A percentile compares a stretch with the other conserved stretches of the same genome.
phyloP scores from a whole-genome alignment of 2,329 filamentous ascomycete species.

The Orbilia blumenaviensis region DNA sequence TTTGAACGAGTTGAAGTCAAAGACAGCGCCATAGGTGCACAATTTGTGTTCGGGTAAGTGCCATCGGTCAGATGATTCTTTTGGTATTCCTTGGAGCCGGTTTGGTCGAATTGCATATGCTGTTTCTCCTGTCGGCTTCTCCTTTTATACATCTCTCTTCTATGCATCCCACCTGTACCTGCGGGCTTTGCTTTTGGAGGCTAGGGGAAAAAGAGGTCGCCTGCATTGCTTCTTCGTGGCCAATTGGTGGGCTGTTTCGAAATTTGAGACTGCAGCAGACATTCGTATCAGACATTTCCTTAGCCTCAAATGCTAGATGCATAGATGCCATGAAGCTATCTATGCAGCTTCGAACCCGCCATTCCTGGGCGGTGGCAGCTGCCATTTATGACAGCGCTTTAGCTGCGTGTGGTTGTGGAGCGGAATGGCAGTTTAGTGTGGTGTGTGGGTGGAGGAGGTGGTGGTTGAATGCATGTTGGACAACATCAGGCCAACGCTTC shows the following conservation, averaged over 20 bases:
- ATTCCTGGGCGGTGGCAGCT: background rate
- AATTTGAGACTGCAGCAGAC: background rate
- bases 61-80: slow-evolving; percentile 13
- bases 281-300: slow-evolving; percentile 10
- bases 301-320: background rate
- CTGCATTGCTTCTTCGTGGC: slow-evolving; percentile 44
- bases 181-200: slow-evolving; percentile 12
- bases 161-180: slow-evolving; percentile 13
- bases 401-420: slow-evolving; percentile 7
- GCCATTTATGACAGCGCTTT: slow-evolving; percentile 14
- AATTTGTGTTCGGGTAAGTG: slow-evolving; percentile 19
- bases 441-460: background rate
- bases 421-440: background rate
- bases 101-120: slow-evolving; percentile 17
- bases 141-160: slow-evolving; percentile 47
- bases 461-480: slow-evolving; percentile 25
- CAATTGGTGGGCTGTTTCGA: slow-evolving; percentile 43
- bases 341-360: slow-evolving; percentile 8
- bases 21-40: background rate
- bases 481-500: slow-evolving; percentile 50
- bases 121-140: slow-evolving; percentile 54
- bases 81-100: background rate
- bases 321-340: slow-evolving; percentile 16
- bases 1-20: background rate
- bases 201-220: slow-evolving; percentile 14